Conservation (phyloP, 352 stramenopile genomes). For the Sclerospora graminicola region DNA sequence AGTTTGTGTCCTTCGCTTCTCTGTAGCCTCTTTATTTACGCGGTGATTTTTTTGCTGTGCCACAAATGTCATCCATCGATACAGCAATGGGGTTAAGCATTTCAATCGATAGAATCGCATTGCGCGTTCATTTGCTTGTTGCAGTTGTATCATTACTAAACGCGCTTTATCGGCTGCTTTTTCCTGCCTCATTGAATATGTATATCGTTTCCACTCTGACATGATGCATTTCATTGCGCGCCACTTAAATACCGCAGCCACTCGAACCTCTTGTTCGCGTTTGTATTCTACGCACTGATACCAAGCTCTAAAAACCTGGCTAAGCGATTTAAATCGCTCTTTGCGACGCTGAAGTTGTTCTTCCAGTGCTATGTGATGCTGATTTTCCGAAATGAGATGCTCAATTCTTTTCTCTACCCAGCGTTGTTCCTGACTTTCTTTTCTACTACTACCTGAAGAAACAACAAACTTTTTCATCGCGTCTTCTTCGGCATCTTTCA, state of each 20-base stretch:
- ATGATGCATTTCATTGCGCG: conserved; percentile 8
- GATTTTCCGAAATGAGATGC: conserved; percentile 27
- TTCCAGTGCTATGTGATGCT: conserved; percentile 13
- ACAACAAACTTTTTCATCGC: conserved; percentile 4
- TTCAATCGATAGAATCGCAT: conserved; percentile 25
- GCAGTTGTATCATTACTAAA: not conserved
- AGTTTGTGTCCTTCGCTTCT: conserved; percentile 24
- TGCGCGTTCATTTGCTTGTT: conserved; percentile 11
- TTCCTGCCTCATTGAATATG: conserved; percentile 1
- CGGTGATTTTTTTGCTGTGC: conserved; percentile 19
- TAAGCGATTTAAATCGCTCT: conserved; percentile 8
- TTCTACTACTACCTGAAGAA: conserved; percentile 7
- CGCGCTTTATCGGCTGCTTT: conserved; percentile 9
- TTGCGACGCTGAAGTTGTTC: conserved; percentile 20
- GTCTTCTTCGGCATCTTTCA: conserved; percentile 10
- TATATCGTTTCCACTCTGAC: conserved; percentile 14
- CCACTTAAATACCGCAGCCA: conserved; percentile 18
- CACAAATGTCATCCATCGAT: conserved; percentile 26
- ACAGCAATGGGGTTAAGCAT: conserved; percentile 38
- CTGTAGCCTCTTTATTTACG: conserved; percentile 12
- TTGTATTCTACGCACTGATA: conserved; percentile 2
- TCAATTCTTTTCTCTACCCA: conserved; percentile 24
- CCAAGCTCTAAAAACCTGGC: conserved; percentile 9
- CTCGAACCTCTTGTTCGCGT: conserved; percentile 7
- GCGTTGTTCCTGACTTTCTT: conserved; percentile 16